These are phyloP conservation scores for Xylaria sp. DNA, from an alignment of 2,329 filamentous ascomycete species.

Conservation along the genomic window DNA sequence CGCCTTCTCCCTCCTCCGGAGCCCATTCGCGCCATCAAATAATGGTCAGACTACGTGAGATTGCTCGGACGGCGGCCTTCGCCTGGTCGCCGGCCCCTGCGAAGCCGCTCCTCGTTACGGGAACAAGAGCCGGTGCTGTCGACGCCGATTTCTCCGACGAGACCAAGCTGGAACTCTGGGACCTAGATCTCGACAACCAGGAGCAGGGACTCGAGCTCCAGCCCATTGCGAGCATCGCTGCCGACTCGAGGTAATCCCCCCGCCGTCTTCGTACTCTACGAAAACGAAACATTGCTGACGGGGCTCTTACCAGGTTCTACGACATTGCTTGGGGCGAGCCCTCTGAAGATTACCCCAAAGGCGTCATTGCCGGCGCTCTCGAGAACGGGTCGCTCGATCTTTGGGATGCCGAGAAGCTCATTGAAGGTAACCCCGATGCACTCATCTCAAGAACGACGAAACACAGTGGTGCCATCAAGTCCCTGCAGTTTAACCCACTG, in stretches of 20 bases:
- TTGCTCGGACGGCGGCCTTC: conserved; percentile 95
- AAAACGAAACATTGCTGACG: conserved; percentile 38
- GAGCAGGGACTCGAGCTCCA: conserved; percentile 84
- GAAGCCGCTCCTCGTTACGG: conserved; percentile 87
- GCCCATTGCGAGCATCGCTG: conserved; percentile 83
- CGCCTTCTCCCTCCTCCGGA: conserved; percentile 46
- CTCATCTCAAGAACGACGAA: conserved; percentile 87
- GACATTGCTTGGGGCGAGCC: conserved; percentile 94
- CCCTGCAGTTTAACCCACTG: conserved; percentile 95
- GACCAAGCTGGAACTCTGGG: conserved; percentile 96
- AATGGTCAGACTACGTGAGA: conserved; percentile 98
- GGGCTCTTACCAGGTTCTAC: conserved; percentile 76
- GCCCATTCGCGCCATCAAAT: conserved; percentile 44
- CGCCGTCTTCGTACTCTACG: conserved; percentile 3
- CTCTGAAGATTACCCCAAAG: conserved; percentile 79
- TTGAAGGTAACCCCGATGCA: conserved; percentile 72
- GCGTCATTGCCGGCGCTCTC: conserved; percentile 93
- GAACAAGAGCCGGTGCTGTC: conserved; percentile 93
- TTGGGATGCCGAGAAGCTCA: conserved; percentile 84
- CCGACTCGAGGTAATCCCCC: conserved; percentile 83
- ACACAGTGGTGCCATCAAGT: conserved; percentile 92
- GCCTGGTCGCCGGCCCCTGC: conserved; percentile 90
- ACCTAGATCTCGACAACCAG: conserved; percentile 82
- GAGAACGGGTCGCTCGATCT: conserved; percentile 94
- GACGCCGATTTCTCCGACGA: conserved; percentile 98